Percentiles rank a stretch among this genome's conserved stretches.
Conservation (phyloP, 148 eudicot genomes). For the Beta vulgaris region DNA sequence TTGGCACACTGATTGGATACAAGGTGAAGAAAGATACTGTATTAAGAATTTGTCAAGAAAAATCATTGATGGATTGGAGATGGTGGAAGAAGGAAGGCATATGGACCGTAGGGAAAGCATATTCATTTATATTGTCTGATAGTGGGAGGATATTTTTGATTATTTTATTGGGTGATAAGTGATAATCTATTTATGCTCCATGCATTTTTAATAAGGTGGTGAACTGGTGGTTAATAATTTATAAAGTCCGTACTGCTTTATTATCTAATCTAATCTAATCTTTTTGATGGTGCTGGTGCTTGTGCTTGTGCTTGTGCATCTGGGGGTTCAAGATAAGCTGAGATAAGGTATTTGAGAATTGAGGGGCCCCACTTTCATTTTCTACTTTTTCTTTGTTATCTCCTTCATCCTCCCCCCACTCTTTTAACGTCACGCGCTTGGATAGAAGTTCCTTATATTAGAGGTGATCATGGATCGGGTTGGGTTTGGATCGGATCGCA, state of each 20-base stretch:
- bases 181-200: too few species aligned
- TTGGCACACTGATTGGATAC: too few species aligned
- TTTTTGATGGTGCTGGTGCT: constrained; percentile 12
- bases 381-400: neutral
- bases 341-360: constrained; percentile 20
- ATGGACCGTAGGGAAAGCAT: constrained; percentile 13
- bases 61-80: constrained; percentile 11
- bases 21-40: neutral
- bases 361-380: constrained; percentile 17
- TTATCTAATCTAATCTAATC: constrained; percentile 12
- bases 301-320: constrained; percentile 10
- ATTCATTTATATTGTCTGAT: constrained; percentile 15
- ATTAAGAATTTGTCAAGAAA: neutral
- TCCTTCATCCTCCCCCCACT: neutral
- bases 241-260: neutral
- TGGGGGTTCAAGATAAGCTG: constrained; percentile 15
- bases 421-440: too few species aligned
- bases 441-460: too few species aligned
- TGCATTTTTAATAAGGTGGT: neutral
- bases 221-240: neutral
- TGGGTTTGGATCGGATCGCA: too few species aligned
- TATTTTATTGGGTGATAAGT: too few species aligned
- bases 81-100: neutral
- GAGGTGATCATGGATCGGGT: too few species aligned
- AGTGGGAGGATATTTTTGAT: neutral